These are phyloP conservation scores for Gaultheria prostrata DNA, from an alignment of 148 eudicot species.

Conservation along the genomic window DNA sequence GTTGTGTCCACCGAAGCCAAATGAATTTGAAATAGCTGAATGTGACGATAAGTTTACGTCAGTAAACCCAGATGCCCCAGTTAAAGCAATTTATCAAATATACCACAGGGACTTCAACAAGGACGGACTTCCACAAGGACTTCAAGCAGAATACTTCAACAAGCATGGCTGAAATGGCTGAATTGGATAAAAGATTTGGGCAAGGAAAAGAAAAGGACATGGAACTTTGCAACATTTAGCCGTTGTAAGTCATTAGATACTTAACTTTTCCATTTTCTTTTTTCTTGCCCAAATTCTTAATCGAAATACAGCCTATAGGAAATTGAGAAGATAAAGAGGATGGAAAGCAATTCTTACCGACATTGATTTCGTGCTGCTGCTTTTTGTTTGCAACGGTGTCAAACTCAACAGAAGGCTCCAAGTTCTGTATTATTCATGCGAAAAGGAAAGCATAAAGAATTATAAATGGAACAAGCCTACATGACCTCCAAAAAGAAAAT, in stretches of 20 bases:
- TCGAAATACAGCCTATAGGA: background rate
- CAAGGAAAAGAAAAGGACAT: background rate
- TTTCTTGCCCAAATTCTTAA: background rate
- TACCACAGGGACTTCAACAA: background rate
- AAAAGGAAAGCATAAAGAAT: background rate
- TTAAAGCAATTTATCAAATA: background rate
- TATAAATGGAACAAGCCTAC: background rate
- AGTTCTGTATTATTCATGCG: slow-evolving; percentile 47
- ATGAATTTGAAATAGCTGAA: slow-evolving; percentile 98
- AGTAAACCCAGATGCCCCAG: background rate
- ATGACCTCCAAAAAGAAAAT: background rate
- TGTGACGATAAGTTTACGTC: background rate
- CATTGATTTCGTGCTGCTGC: slow-evolving; percentile 88
- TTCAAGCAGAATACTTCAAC: too few relatives aligned
- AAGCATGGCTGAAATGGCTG: too few relatives aligned
- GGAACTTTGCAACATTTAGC: background rate
- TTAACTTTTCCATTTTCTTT: background rate
- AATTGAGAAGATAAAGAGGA: background rate
- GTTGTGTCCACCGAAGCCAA: slow-evolving; percentile 97
- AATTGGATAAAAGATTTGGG: background rate
- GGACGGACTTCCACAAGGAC: background rate
- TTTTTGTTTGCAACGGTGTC: slow-evolving; percentile 79
- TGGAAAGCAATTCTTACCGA: slow-evolving; percentile 52
- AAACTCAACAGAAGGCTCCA: slow-evolving; percentile 88
- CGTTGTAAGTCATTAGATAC: background rate